phyloP scores from a whole-genome alignment of 23 red algal species.

The Gracilaria caudata region DNA sequence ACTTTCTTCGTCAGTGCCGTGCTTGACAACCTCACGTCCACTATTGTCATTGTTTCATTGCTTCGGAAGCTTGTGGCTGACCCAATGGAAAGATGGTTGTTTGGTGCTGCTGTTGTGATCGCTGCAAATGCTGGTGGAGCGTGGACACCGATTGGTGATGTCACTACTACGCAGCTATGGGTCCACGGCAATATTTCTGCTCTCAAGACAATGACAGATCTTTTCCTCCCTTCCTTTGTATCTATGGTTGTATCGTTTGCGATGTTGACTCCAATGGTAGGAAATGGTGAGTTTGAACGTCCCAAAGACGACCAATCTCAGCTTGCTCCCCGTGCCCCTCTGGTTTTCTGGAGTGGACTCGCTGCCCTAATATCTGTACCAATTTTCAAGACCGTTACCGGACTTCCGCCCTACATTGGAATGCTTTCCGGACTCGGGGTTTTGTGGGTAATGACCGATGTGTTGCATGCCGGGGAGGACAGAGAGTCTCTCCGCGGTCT shows the following conservation, averaged over 20 bases:
- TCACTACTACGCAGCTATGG: conserved; percentile 99
- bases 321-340: conserved; percentile 71
- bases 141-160: conserved; percentile 97
- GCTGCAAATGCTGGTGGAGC: conserved; percentile 98
- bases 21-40: conserved; percentile 96
- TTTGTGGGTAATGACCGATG: conserved; percentile 96
- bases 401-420: conserved; percentile 93
- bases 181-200: conserved; percentile 93
- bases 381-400: conserved; percentile 91
- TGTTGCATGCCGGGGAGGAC: conserved; percentile 84
- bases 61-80: conserved; percentile 89
- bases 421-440: conserved; percentile 93
- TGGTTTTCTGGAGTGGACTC: conserved; percentile 89
- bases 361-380: conserved; percentile 90
- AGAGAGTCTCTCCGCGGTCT: conserved; percentile 77
- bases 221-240: conserved; percentile 90
- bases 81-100: conserved; percentile 77
- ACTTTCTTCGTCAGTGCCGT: conserved; percentile 96
- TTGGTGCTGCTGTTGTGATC: conserved; percentile 91
- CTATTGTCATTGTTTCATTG: conserved; percentile 95
- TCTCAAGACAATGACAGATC: conserved; percentile 72
- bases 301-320: conserved; percentile 30
- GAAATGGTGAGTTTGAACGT: conserved; percentile 54
- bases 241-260: conserved; percentile 73
- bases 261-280: conserved; percentile 75